Conservation (phyloP, 352 stramenopile genomes). For the Thalassiosira ordinaria region DNA sequence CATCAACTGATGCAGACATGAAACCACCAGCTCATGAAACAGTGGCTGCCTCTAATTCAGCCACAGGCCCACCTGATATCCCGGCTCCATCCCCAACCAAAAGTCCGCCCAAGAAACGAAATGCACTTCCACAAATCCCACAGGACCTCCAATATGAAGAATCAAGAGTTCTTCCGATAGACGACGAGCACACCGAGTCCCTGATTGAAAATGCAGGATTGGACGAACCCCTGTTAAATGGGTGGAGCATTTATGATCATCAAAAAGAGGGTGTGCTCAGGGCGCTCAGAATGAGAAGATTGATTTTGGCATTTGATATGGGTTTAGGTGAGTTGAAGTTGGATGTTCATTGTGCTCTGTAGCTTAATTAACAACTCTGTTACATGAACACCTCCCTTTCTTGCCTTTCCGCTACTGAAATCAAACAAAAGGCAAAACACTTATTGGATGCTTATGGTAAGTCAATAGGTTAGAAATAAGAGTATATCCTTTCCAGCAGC, state of each 20-base stretch:
- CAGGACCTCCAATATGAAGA: constrained; percentile 62
- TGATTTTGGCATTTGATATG: constrained; percentile 86
- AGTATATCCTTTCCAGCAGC: no score
- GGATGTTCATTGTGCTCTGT: no score
- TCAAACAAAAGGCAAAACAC: constrained; percentile 81
- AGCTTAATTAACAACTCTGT: no score
- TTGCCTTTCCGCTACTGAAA: no score
- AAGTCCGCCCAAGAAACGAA: constrained; percentile 12
- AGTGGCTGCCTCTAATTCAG: background rate
- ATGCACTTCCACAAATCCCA: constrained; percentile 39
- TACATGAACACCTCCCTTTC: no score
- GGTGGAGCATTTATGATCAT: constrained; percentile 77
- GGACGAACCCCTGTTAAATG: constrained; percentile 68
- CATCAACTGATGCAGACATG: constrained; percentile 4
- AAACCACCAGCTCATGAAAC: constrained; percentile 7
- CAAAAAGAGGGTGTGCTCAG: constrained; percentile 75
- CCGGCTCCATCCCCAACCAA: background rate
- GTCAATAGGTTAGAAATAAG: no score
- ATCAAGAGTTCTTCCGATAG: constrained; percentile 56
- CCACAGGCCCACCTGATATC: background rate
- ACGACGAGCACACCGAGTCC: constrained; percentile 62
- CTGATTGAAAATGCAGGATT: constrained; percentile 76
- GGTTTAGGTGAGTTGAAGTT: constrained; percentile 57
- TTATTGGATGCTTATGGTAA: constrained; percentile 84
- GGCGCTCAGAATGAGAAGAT: constrained; percentile 69